These are phyloP conservation scores for Xylaria castorea DNA, from an alignment of 495 filamentous ascomycete genomes.

Conservation along the genomic window DNA sequence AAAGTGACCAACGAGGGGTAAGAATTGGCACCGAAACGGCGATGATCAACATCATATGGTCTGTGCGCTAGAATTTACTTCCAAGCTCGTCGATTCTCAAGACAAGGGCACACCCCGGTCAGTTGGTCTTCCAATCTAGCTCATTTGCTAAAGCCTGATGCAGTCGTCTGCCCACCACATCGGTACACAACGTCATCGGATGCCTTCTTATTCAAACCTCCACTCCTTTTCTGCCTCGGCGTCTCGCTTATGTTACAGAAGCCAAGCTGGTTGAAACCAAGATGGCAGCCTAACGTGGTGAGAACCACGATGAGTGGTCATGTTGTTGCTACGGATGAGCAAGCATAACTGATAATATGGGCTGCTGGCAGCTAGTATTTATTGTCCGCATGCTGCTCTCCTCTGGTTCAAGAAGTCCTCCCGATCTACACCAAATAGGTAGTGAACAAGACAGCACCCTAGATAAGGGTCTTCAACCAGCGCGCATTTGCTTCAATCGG, in stretches of 20 bases:
- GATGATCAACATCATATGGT: constrained; percentile 5
- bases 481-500: background rate
- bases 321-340: constrained; percentile 11
- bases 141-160: constrained; percentile 24
- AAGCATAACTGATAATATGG: background rate
- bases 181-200: constrained; percentile 21
- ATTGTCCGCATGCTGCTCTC: background rate
- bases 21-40: constrained; percentile 16
- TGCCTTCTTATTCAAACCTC: constrained; percentile 25
- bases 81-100: background rate
- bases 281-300: constrained; percentile 8
- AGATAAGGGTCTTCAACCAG: background rate
- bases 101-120: constrained; percentile 16
- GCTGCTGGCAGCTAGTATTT: constrained; percentile 12
- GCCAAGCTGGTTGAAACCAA: background rate
- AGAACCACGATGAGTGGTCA: constrained; percentile 18
- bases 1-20: constrained; percentile 19
- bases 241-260: constrained; percentile 8
- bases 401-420: background rate
- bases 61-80: background rate
- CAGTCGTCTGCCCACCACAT: constrained; percentile 26
- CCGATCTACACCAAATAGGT: background rate
- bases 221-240: constrained; percentile 1
- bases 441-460: background rate
- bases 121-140: background rate